Evolutionary conservation across 2,329 filamentous ascomycete genomes (phyloP), one percentile per base, ranked within the genome.

Genomic region (Penicillium rolfsii): DNA sequence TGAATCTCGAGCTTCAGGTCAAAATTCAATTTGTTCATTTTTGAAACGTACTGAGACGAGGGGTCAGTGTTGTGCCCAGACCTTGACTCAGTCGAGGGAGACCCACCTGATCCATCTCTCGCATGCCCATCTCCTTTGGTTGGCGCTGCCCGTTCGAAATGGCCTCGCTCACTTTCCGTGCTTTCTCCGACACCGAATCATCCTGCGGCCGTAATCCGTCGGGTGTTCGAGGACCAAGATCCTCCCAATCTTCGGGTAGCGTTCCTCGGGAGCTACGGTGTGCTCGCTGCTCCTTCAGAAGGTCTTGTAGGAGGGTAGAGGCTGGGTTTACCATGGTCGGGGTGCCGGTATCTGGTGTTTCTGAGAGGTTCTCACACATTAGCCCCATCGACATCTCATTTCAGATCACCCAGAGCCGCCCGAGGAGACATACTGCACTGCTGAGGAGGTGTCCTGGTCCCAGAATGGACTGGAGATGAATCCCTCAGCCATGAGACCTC

Each of bases 1-100:
- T 76, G 77, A 1, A 79, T 73, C 40, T 79, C 76, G 14, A 80
- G 70, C 65, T 80, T 79, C 59, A 80, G 59, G 62, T 79, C 77
- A 57, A 80, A 80, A 33, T 79, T 79, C 24, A 77, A 69, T 59
- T 79, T 79, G 54, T 75, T 79, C 54, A 79, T 73, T 62, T 78
- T 79, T 1, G 76, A 79, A 46, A 80, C 73, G 61, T 80, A 79
- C 77, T 79, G 58, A n/a, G 40, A 8, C 22, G 14, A 46, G 5
- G 2, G 38, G 65, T 74, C 53, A 73, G 14, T 49, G 50, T 45
- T 33, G 50, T 48, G 36, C 48, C 22, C 12, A 53, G 41, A 19
- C 54, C 33, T 24, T 16, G 48, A 19, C 28, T 26, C 9, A n/a
- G 30, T 7, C 30, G 22, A 33, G 30, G 11, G 16, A 5, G 52